Conservation (phyloP, 108 stramenopile genomes). For the Cafeteria roenbergensis region DNA sequence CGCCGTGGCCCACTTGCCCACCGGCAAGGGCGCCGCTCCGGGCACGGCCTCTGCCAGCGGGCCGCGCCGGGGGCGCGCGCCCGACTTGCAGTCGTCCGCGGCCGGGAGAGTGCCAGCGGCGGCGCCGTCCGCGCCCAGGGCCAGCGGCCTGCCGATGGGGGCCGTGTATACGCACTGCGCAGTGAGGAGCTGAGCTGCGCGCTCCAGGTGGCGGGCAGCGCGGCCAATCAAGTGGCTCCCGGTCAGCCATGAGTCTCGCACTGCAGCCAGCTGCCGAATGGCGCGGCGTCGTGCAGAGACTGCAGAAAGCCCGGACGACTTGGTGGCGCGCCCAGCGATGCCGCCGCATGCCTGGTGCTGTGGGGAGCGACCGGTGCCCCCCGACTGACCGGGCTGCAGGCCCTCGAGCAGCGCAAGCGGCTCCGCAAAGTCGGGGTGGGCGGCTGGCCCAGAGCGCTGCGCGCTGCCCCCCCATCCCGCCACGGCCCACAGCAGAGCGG, state of each 20-base stretch:
- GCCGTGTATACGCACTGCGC: background rate
- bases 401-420: background rate
- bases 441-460: background rate
- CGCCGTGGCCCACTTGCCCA: conserved; percentile 23
- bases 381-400: background rate
- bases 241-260: background rate
- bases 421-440: background rate
- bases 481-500: background rate
- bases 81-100: too few species aligned
- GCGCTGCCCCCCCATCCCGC: background rate
- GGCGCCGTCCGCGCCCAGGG: too few species aligned
- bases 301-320: too few species aligned
- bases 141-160: too few species aligned
- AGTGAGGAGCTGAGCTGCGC: background rate
- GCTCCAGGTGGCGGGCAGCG: background rate
- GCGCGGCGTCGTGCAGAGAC: background rate
- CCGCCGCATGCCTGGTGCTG: background rate
- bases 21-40: conserved; percentile 6
- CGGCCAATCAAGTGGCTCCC: background rate
- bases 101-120: too few species aligned
- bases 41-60: background rate
- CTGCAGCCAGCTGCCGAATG: background rate
- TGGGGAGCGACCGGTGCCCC: background rate
- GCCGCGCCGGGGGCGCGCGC: too few species aligned
- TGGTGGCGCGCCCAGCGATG: too few species aligned